phyloP scores from a whole-genome alignment of 116 monocot genomes.

The Phalaenopsis hybrid region DNA sequence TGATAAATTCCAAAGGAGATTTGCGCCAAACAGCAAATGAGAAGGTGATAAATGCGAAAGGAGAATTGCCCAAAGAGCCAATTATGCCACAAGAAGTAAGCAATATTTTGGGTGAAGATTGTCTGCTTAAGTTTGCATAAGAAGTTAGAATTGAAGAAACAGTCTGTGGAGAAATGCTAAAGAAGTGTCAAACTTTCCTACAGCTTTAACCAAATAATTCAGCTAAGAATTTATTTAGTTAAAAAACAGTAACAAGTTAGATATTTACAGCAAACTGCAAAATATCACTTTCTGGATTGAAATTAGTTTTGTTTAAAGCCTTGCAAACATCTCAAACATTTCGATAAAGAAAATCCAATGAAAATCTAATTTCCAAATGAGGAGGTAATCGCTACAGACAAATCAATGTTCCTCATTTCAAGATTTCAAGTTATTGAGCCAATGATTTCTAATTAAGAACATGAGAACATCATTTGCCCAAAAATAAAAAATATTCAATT shows the following conservation, averaged over 20 bases:
- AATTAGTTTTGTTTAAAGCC: neutral
- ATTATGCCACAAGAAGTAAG: neutral
- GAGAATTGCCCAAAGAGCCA: constrained; percentile 35
- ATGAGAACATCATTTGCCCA: neutral
- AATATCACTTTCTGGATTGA: neutral
- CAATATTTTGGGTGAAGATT: neutral
- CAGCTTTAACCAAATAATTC: neutral
- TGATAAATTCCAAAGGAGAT: constrained; percentile 8
- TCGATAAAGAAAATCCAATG: neutral
- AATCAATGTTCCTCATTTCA: neutral
- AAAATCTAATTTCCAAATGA: neutral
- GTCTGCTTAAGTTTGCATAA: neutral
- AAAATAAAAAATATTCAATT: neutral
- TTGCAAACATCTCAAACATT: neutral
- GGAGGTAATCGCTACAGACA: neutral
- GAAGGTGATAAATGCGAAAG: constrained; percentile 8
- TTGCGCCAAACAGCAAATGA: neutral
- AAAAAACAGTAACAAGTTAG: neutral
- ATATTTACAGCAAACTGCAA: neutral
- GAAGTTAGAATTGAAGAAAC: neutral
- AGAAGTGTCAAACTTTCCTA: constrained; percentile 23
- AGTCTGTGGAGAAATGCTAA: neutral
- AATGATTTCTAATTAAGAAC: neutral
- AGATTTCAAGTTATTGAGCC: neutral
- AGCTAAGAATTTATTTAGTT: neutral